phyloP scores from a whole-genome alignment of 225 moss, liverwort and hornwort genomes.

The Polytrichum formosum region DNA sequence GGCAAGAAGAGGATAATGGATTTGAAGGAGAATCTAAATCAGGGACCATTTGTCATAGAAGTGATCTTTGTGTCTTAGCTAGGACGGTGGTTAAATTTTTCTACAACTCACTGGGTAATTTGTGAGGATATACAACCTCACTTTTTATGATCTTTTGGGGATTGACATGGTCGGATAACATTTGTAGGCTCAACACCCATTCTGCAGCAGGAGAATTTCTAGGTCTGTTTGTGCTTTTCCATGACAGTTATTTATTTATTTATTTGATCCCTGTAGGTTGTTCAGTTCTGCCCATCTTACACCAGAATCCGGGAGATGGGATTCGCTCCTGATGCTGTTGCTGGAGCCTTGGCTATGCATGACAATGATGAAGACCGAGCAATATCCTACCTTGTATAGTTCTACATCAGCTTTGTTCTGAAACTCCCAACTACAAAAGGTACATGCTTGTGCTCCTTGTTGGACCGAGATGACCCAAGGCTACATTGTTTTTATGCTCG shows the following conservation, averaged over 20 bases:
- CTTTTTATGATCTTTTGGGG: not conserved
- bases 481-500: too few relatives aligned
- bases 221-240: not conserved
- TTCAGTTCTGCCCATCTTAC: constrained; percentile 82
- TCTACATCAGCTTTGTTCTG: not conserved
- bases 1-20: too few relatives aligned
- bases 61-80: not conserved
- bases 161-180: too few relatives aligned
- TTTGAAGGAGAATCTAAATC: too few relatives aligned
- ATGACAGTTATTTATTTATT: constrained; percentile 1
- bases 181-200: too few relatives aligned
- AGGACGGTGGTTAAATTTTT: too few relatives aligned
- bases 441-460: too few relatives aligned
- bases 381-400: constrained; percentile 72
- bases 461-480: too few relatives aligned
- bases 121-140: not conserved
- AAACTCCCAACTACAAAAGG: too few relatives aligned
- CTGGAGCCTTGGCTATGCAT: constrained; percentile 72
- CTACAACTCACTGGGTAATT: not conserved
- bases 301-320: constrained; percentile 89
- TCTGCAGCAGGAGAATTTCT: not conserved
- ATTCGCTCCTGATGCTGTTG: constrained; percentile 65
- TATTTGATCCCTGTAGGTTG: constrained; percentile 41
- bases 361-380: constrained; percentile 86
- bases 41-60: not conserved